Base-by-base conservation (phyloP, 179 eudicot genomes). In the Camellia oleifera region DNA sequence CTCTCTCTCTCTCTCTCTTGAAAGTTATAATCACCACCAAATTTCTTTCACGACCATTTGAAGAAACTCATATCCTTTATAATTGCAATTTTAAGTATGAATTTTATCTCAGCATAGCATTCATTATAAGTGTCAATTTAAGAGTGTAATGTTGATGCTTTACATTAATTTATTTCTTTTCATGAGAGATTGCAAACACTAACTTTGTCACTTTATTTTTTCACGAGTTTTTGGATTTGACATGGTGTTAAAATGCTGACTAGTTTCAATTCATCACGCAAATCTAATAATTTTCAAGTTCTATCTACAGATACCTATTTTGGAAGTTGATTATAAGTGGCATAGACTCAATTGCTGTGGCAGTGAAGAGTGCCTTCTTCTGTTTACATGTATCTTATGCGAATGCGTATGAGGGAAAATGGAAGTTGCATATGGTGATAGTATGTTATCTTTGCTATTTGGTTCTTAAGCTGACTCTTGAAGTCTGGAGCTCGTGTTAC, bases 281-380 rank as follows among this genome's bases (percentile, higher is more conserved):
- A 23, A 5, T 23, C 5, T 42, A 23, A 26, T 42, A 68, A 68
- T 12, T 12, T 44, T 68, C 72, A 42, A 68, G 46, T 68, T 68
- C 14, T 68, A 7, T 68, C 23, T 52, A 42, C 80, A 77, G 80
- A 12, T 65, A 77, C 80, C 64, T 65, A 13, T 67, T 46, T 61
- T 56, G 32, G 26, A 77, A 54, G 50, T 23, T 65, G 32, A 57
- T 57, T 8, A 65, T 77, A 65, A 67, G 32, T 69, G 60, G 72
- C 63, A 40, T 77, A 50, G 80, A 77, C 63, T 77, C 73, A 9
- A 18, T 67, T n/a, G 64, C 57, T 52, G 53, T 66, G 80, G 63
- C 23, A 60, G 67, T 77, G 63, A 77, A 77, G 32, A 60, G 63
- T 52, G 44, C 72, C 50, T 23, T 77, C 73, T 66, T 77, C 69